These are phyloP conservation scores for Aureobasidium sp. DNA, from an alignment of 2,329 filamentous ascomycete genomes.

Conservation along the genomic window DNA sequence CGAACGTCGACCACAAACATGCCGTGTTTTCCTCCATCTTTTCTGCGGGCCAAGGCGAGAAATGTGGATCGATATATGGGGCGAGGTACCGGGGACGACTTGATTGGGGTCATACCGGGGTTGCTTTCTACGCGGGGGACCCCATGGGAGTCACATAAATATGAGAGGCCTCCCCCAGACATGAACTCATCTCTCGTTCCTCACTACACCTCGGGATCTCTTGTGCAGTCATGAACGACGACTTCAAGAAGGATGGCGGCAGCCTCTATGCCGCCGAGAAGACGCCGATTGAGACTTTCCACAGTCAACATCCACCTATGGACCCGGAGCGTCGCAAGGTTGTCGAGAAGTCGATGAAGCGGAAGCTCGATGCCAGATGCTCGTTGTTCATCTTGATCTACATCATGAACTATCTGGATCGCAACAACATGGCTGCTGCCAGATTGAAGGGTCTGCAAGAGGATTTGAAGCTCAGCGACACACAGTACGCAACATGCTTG, in stretches of 20 bases:
- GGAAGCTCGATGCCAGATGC: not conserved
- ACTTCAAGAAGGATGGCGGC: not conserved
- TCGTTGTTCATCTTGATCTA: constrained; percentile 60
- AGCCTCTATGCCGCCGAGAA: not conserved
- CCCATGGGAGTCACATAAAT: constrained; percentile 7
- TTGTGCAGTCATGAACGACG: not conserved
- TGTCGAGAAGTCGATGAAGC: constrained; percentile 8
- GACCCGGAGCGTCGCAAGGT: not conserved
- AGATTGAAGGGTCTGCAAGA: constrained; percentile 55
- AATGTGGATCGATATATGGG: constrained; percentile 1
- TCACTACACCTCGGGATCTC: not conserved
- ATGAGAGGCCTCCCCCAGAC: not conserved
- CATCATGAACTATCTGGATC: constrained; percentile 63
- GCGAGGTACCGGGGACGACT: not conserved
- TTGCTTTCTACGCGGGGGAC: not conserved
- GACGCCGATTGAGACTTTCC: constrained; percentile 1
- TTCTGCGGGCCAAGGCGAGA: not conserved
- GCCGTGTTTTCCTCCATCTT: constrained; percentile 9
- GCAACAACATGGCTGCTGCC: constrained; percentile 53
- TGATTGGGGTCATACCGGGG: not conserved
- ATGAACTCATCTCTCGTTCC: not conserved
- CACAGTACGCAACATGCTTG: constrained; percentile 46
- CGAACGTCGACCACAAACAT: constrained; percentile 2
- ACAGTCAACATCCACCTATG: not conserved
- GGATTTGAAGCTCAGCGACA: constrained; percentile 48